Percentiles rank a stretch among this genome's conserved stretches.
phyloP scores from a whole-genome alignment of 2,329 filamentous ascomycete species.

The Cytospora chrysosperma region DNA sequence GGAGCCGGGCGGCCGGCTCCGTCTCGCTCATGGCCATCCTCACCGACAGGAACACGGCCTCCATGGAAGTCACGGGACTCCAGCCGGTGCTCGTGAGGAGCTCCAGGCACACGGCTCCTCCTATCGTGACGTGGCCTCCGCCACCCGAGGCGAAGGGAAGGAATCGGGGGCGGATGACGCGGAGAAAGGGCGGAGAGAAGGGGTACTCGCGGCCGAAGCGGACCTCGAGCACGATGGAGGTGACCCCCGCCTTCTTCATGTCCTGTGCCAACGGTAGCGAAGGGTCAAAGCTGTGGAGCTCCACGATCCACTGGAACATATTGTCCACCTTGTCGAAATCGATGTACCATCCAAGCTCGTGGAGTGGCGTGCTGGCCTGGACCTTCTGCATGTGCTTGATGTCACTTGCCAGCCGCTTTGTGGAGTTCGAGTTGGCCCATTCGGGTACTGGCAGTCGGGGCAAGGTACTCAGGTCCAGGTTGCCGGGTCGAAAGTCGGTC shows the following conservation, averaged over 20 bases:
- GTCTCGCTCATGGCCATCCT: conserved; percentile 69
- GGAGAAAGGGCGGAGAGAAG: conserved; percentile 77
- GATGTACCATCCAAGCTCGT: conserved; percentile 82
- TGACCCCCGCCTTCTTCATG: conserved; percentile 61
- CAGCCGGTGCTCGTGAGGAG: conserved; percentile 81
- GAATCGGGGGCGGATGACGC: conserved; percentile 79
- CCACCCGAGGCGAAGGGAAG: conserved; percentile 69
- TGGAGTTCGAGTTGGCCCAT: conserved; percentile 63
- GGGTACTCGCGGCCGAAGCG: conserved; percentile 78
- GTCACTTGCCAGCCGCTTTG: conserved; percentile 62
- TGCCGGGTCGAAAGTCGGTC: conserved; percentile 63
- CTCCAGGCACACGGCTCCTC: conserved; percentile 83
- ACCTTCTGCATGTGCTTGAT: conserved; percentile 62
- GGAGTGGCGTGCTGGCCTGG: conserved; percentile 59
- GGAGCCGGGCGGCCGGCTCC: conserved; percentile 75
- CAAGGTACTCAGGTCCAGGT: conserved; percentile 60
- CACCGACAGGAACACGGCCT: conserved; percentile 78
- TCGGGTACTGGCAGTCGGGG: conserved; percentile 63
- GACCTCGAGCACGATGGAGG: conserved; percentile 76
- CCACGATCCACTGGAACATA: conserved; percentile 88
- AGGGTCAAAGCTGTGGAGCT: conserved; percentile 78
- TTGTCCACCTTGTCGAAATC: conserved; percentile 66
- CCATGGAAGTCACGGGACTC: conserved; percentile 70
- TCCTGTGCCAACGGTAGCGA: conserved; percentile 70
- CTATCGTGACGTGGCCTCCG: conserved; percentile 63